phyloP scores from a whole-genome alignment of 192 early-diverging fungal genomes.

The Entomortierella chlamydospora region DNA sequence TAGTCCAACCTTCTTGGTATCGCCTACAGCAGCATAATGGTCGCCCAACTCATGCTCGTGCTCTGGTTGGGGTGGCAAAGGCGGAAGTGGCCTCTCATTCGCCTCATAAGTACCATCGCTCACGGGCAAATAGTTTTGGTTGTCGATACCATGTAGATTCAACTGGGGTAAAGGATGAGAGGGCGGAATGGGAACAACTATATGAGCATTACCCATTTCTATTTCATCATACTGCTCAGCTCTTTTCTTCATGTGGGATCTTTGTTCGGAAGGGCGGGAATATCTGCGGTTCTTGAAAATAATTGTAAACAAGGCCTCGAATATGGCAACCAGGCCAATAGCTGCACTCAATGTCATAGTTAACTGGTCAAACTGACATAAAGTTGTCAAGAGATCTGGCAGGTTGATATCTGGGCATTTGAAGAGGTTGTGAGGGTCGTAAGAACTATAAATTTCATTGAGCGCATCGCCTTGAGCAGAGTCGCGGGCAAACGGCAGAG shows the following conservation, averaged over 20 bases:
- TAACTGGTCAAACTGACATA: constrained; percentile 19
- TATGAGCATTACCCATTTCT: constrained; percentile 7
- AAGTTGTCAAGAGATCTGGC: constrained; percentile 2
- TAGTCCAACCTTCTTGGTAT: background rate
- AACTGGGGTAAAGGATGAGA: background rate
- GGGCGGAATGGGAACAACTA: background rate
- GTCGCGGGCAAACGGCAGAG: constrained; percentile 15
- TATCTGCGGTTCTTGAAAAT: constrained; percentile 8
- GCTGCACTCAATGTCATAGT: background rate
- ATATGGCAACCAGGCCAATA: background rate
- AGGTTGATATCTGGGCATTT: constrained; percentile 5
- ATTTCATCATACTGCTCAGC: background rate
- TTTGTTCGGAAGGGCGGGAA: background rate
- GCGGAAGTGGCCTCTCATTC: background rate
- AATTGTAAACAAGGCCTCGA: constrained; percentile 13
- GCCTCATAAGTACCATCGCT: background rate
- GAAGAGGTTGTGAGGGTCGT: constrained; percentile 28
- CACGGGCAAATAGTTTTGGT: background rate
- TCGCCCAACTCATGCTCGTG: background rate
- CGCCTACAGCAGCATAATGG: background rate
- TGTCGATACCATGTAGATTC: background rate
- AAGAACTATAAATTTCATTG: background rate
- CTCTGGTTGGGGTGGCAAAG: background rate
- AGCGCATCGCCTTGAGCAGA: constrained; percentile 1
- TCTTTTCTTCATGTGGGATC: background rate